phyloP scores from a whole-genome alignment of 768 basidiomycete species.

The Dioszegia aurantiaca region DNA sequence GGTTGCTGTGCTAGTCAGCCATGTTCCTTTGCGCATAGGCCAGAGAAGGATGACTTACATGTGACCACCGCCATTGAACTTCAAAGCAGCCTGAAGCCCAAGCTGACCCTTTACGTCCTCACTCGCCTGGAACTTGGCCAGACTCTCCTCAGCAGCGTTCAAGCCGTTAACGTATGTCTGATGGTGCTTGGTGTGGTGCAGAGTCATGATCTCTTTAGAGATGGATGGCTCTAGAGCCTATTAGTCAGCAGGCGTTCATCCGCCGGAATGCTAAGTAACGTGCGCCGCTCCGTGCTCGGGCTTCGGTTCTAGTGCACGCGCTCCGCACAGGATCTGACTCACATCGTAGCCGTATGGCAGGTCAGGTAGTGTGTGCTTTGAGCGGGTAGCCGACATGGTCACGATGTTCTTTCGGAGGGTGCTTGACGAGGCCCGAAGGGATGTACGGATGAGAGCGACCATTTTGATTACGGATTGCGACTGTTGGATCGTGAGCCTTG shows the following conservation, averaged over 20 bases:
- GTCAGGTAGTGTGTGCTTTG: slow-evolving; percentile 69
- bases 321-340: slow-evolving; percentile 18
- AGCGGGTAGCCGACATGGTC: slow-evolving; percentile 22
- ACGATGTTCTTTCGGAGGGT: slow-evolving; percentile 5
- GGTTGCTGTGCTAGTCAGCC: slow-evolving; percentile 58
- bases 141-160: slow-evolving; percentile 80
- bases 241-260: background rate
- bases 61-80: slow-evolving; percentile 92
- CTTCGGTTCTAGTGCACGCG: too few species aligned
- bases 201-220: slow-evolving; percentile 83
- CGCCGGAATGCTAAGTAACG: too few species aligned
- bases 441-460: slow-evolving; percentile 24
- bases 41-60: slow-evolving; percentile 30
- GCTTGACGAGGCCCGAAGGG: slow-evolving; percentile 5
- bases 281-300: too few species aligned
- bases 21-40: background rate
- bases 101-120: slow-evolving; percentile 73
- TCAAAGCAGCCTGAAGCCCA: slow-evolving; percentile 82
- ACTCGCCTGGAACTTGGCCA: slow-evolving; percentile 56
- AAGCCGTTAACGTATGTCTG: slow-evolving; percentile 90
- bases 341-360: slow-evolving; percentile 78
- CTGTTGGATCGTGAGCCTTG: too few species aligned
- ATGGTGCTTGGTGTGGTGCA: slow-evolving; percentile 94
- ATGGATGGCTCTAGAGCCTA: slow-evolving; percentile 85
- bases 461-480: slow-evolving; percentile 7